Conservation (phyloP, 2,329 filamentous ascomycete species). For the Helminthosporium solani region DNA sequence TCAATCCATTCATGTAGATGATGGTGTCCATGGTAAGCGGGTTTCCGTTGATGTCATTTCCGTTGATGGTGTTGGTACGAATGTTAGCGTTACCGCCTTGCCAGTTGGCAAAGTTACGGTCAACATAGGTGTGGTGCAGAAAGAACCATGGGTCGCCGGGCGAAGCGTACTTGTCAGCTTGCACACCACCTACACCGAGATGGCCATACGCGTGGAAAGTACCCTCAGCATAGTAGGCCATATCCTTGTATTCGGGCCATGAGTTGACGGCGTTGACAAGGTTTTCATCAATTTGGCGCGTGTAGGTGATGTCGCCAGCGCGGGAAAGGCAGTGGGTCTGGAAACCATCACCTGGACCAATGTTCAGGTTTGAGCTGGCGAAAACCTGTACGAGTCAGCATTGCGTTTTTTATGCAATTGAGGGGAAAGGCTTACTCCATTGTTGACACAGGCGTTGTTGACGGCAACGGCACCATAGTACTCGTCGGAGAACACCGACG, state of each 20-base stretch:
- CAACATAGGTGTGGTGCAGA: constrained; percentile 53
- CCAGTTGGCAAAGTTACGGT: constrained; percentile 55
- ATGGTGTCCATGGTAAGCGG: constrained; percentile 29
- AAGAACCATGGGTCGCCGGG: constrained; percentile 48
- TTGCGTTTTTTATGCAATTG: too few relatives aligned
- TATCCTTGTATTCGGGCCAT: constrained; percentile 23
- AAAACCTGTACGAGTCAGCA: constrained; percentile 26
- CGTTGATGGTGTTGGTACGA: constrained; percentile 39
- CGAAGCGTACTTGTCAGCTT: constrained; percentile 36
- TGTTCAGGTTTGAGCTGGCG: constrained; percentile 31
- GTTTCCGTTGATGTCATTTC: constrained; percentile 36
- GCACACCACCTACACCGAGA: constrained; percentile 39
- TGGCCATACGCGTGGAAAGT: constrained; percentile 39
- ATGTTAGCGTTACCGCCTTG: constrained; percentile 37
- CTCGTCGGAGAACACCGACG: constrained; percentile 31
- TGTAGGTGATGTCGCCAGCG: constrained; percentile 25
- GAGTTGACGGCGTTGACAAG: constrained; percentile 25
- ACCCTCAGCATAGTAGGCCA: constrained; percentile 31
- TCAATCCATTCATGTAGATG: constrained; percentile 29
- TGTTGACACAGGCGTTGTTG: constrained; percentile 29
- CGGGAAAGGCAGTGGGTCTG: constrained; percentile 34
- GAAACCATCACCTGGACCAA: constrained; percentile 33
- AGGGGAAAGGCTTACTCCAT: constrained; percentile 30
- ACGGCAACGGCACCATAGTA: constrained; percentile 30
- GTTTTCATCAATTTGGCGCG: constrained; percentile 26